These are phyloP conservation scores for Bimuria novae-zelandiae DNA, from an alignment of 2,329 filamentous ascomycete genomes.

Conservation along the genomic window DNA sequence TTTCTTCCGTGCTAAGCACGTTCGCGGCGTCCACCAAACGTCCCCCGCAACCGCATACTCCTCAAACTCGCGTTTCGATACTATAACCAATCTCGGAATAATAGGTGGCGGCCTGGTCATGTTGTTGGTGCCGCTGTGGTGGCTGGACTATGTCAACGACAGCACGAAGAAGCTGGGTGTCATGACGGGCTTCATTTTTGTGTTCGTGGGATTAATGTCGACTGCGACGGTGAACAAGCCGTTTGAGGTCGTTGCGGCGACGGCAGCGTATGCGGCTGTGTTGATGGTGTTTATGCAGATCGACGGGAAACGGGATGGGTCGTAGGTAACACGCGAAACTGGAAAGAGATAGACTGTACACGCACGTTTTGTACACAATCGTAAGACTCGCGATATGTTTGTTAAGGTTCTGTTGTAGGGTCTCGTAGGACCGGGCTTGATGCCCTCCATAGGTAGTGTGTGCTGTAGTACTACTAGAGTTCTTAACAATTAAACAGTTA, in stretches of 20 bases:
- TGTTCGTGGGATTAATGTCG: constrained; percentile 22
- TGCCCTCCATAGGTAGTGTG: no score
- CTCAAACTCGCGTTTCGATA: constrained; percentile 17
- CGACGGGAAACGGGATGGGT: neutral
- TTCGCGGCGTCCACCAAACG: constrained; percentile 1
- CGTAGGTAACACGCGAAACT: neutral
- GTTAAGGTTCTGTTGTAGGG: no score
- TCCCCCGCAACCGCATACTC: constrained; percentile 16
- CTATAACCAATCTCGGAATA: constrained; percentile 19
- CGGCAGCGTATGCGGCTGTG: constrained; percentile 29
- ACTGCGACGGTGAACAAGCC: constrained; percentile 20
- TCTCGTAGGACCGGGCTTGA: no score
- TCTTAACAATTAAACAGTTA: no score
- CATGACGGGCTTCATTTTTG: constrained; percentile 29
- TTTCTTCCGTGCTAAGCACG: constrained; percentile 15
- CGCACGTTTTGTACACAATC: no score
- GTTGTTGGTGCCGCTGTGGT: constrained; percentile 32
- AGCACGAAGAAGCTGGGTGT: constrained; percentile 15
- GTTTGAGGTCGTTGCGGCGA: constrained; percentile 27
- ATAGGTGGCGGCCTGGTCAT: constrained; percentile 20
- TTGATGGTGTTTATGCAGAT: constrained; percentile 29
- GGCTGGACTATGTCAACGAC: constrained; percentile 15
- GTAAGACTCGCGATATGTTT: no score
- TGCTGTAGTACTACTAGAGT: no score
- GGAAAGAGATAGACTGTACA: neutral